A percentile compares a stretch with the other conserved stretches of the same genome.
These are phyloP conservation scores for Zygoascus ofunaensis DNA, from an alignment of 805 yeast species.

Conservation along the genomic window DNA sequence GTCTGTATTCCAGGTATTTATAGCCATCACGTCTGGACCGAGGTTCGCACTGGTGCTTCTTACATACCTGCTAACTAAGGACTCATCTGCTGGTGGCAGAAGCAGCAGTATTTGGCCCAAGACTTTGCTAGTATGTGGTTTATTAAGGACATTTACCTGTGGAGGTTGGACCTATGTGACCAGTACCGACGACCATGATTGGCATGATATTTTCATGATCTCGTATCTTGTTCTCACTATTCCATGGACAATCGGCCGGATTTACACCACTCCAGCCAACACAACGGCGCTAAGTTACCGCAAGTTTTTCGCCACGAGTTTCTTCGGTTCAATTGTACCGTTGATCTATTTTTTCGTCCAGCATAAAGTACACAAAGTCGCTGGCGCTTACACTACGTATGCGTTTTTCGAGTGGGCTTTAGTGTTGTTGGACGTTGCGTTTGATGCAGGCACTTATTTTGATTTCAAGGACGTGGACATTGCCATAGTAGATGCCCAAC, in stretches of 20 bases:
- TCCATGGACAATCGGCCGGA: conserved; percentile 76
- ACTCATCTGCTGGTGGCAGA: not conserved
- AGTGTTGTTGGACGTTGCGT: conserved; percentile 71
- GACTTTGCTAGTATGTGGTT: conserved; percentile 43
- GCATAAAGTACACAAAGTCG: conserved; percentile 75
- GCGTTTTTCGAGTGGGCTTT: conserved; percentile 94
- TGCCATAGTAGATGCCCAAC: conserved; percentile 24
- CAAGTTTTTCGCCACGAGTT: conserved; percentile 43
- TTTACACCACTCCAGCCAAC: conserved; percentile 42
- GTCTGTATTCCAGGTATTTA: conserved; percentile 80
- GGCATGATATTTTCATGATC: conserved; percentile 94
- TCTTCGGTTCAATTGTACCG: conserved; percentile 70
- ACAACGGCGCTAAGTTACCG: conserved; percentile 40
- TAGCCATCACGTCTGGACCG: conserved; percentile 91
- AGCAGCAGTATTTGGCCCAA: conserved; percentile 31
- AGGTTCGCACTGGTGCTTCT: conserved; percentile 60
- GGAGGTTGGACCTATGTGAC: conserved; percentile 99
- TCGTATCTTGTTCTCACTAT: conserved; percentile 76
- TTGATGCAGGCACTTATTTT: conserved; percentile 67
- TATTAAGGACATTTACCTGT: conserved; percentile 84
- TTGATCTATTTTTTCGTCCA: conserved; percentile 82
- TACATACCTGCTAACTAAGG: conserved; percentile 33
- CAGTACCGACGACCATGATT: conserved; percentile 92
- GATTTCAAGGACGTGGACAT: conserved; percentile 64
- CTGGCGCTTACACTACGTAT: conserved; percentile 94